These are phyloP conservation scores for Effrenium voratum DNA, from an alignment of 73 alveolate genomes.

Conservation along the genomic window DNA sequence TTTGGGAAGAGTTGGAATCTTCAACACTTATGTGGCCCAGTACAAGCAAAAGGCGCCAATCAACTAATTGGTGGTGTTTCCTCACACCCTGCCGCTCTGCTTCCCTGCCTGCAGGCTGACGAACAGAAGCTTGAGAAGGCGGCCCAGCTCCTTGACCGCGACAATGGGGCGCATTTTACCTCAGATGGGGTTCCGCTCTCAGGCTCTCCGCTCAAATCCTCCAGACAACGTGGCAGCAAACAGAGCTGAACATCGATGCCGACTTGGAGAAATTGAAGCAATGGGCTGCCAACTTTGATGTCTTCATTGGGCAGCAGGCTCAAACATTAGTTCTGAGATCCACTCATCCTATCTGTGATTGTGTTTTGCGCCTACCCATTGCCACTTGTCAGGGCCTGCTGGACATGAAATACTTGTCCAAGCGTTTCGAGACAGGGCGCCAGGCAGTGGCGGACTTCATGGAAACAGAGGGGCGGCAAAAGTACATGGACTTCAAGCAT, in stretches of 20 bases:
- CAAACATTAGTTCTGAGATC: neutral
- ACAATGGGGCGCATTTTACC: neutral
- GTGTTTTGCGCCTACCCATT: neutral
- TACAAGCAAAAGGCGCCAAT: neutral
- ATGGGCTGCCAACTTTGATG: neutral
- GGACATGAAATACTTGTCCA: neutral
- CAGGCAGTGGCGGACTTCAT: too few species aligned
- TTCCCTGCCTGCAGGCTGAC: neutral
- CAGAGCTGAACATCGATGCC: neutral
- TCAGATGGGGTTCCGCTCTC: neutral
- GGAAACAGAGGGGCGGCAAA: too few species aligned
- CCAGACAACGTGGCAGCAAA: neutral
- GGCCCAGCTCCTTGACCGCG: neutral
- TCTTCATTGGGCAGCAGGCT: neutral
- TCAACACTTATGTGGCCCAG: neutral
- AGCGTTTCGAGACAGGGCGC: too few species aligned
- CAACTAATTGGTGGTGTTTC: neutral
- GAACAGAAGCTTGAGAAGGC: neutral
- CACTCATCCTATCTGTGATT: neutral
- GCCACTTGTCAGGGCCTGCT: neutral
- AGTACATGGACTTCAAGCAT: too few species aligned
- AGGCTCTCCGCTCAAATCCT: neutral
- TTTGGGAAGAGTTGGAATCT: neutral
- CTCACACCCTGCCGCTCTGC: too few species aligned
- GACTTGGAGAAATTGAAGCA: neutral